Percentiles rank a stretch among this genome's conserved stretches.
These are phyloP conservation scores for Phialophora expanda DNA, from an alignment of 2,329 filamentous ascomycete species.

Conservation along the genomic window DNA sequence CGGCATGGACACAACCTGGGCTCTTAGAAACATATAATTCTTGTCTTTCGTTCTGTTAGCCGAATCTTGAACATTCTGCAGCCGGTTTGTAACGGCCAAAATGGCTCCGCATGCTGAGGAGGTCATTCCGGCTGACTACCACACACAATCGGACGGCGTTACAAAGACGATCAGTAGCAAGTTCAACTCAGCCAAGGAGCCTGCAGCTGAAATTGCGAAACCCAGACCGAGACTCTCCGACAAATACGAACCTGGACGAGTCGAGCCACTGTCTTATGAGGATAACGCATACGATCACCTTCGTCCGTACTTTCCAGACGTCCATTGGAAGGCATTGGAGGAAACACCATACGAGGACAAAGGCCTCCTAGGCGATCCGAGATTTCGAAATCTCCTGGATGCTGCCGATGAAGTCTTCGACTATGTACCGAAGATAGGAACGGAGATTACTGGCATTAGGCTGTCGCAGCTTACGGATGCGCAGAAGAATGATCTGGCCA, in stretches of 20 bases:
- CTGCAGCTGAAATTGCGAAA: neutral
- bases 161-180: neutral
- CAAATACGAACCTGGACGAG: constrained; percentile 56
- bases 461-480: constrained; percentile 61
- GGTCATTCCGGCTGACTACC: constrained; percentile 14
- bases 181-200: neutral
- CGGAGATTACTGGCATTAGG: constrained; percentile 53
- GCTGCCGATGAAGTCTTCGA: constrained; percentile 62
- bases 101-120: constrained; percentile 33
- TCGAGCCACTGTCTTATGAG: constrained; percentile 52
- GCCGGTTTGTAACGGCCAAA: neutral
- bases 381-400: constrained; percentile 59
- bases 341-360: constrained; percentile 60
- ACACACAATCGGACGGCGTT: neutral
- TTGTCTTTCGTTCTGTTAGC: neutral
- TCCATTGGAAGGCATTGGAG: constrained; percentile 58
- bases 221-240: constrained; percentile 13
- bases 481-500: constrained; percentile 68
- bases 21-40: neutral
- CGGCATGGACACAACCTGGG: neutral
- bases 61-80: neutral
- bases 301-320: constrained; percentile 58
- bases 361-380: constrained; percentile 59
- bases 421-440: constrained; percentile 45
- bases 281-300: constrained; percentile 60